Evolutionary conservation across 257 asterid species (phyloP).

Genomic region (Solanum lycopersicoides): DNA sequence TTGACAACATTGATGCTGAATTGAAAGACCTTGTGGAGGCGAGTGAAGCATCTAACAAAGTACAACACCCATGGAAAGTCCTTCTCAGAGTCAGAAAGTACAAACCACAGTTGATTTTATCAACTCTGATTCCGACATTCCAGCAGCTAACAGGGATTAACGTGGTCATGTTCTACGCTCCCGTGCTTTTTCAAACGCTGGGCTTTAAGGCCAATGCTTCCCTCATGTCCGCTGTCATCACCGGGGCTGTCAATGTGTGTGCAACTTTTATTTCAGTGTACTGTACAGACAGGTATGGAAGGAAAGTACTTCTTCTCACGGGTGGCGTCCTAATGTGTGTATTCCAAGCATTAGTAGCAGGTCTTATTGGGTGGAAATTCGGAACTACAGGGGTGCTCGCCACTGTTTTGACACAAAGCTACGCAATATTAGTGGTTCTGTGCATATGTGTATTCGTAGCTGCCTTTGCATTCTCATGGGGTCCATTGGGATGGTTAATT

Average conservation of each 20-base stretch:
- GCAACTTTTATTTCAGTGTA: neutral
- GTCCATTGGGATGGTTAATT: neutral
- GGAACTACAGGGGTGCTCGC: neutral
- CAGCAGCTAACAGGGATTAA: constrained; percentile 15
- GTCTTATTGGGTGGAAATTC: neutral
- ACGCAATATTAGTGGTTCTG: neutral
- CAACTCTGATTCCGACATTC: neutral
- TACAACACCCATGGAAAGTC: neutral
- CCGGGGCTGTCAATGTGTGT: neutral
- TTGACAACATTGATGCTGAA: neutral
- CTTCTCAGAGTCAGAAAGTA: neutral
- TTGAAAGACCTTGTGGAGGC: neutral
- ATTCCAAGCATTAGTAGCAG: neutral
- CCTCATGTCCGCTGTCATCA: neutral
- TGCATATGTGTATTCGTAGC: neutral
- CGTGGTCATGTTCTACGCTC: constrained; percentile 17
- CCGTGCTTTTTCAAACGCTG: constrained; percentile 4
- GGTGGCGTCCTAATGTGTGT: neutral
- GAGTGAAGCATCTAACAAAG: neutral
- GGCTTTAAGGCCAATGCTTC: constrained; percentile 7
- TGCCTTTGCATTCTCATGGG: neutral
- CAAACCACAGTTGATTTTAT: neutral
- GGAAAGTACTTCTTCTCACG: neutral
- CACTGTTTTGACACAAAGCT: neutral
- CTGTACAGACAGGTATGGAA: neutral